Base-by-base conservation (phyloP, 2,329 filamentous ascomycete genomes). In the Aspergillus sp. region DNA sequence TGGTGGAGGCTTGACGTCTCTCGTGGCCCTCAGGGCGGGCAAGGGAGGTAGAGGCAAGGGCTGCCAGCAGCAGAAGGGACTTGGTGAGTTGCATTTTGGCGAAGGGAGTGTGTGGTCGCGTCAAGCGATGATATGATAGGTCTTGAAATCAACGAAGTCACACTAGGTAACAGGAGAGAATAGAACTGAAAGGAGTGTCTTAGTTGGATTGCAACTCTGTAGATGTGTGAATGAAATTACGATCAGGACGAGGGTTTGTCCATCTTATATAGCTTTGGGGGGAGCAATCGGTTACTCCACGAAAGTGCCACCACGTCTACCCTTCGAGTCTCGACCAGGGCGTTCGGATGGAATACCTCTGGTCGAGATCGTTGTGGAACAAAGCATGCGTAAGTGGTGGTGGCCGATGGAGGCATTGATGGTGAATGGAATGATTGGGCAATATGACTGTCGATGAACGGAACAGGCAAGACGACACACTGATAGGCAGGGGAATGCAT, bases 51-150 rank as follows among this genome's bases (percentile, higher is more conserved):
- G 66, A 62, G 59, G 66, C 60, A 34, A 73, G 60, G 52, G 70
- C 68, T 64, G 68, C 68, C 57, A 73, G 66, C 59, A 73, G 66
- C 60, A 70, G 47, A 40, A 71, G 54, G 57, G 69, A 66, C 57
- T 68, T 69, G 59, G 63, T 58, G 65, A 71, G 63, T 27, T 69
- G 66, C 70, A 72, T 72, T 51, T 51, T 65, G 46, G 24, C 11
- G 1, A 9, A 58, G 49, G 34, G 54, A 55, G 30, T 33, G 54
- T 53, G 22, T 12, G 17, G 47, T 55, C 48, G 57, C 58, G 54
- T 62, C 57, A 20, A 60, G 60, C 54, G 50, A 54, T 40, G 34
- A n/a, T n/a, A 37, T 48, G 24, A 42, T 19, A 48, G 24, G 30
- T 49, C 19, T 19, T 54, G 22, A 30, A 49, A 12, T 45, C 20